Conservation (phyloP, 495 filamentous ascomycete species). For the Neurospora sp. region DNA sequence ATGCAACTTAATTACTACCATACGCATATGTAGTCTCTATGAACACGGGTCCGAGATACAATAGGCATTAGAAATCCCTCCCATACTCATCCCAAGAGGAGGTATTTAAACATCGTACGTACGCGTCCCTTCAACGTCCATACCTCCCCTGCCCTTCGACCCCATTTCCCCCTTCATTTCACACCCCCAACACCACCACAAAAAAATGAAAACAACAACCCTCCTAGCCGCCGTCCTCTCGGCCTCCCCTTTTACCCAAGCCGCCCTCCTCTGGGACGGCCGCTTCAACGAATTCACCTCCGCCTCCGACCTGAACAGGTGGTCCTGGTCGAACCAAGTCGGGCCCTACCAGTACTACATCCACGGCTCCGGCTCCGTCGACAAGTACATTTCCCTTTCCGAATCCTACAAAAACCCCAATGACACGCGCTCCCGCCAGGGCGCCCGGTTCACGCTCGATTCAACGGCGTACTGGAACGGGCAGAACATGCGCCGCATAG, state of each 20-base stretch:
- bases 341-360: slow-evolving; percentile 68
- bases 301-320: slow-evolving; percentile 41
- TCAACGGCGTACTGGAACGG: slow-evolving; percentile 47
- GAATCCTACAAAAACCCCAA: slow-evolving; percentile 52
- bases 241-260: slow-evolving; percentile 5
- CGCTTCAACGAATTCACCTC: slow-evolving; percentile 48
- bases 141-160: background rate
- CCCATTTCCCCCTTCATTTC: background rate
- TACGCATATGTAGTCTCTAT: background rate
- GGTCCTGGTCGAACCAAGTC: slow-evolving; percentile 57
- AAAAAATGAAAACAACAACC: slow-evolving; percentile 18
- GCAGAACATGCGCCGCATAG: slow-evolving; percentile 42
- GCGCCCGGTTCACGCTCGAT: slow-evolving; percentile 57
- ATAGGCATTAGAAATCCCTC: background rate
- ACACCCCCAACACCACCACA: too few relatives aligned
- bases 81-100: background rate
- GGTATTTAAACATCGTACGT: background rate
- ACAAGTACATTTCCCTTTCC: slow-evolving; percentile 45
- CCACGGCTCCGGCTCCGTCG: slow-evolving; percentile 43
- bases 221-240: slow-evolving; percentile 6
- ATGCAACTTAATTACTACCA: background rate
- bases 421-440: slow-evolving; percentile 47
- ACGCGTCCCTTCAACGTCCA: background rate
- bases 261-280: slow-evolving; percentile 49
- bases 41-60: background rate